Conservation (phyloP, 2,329 filamentous ascomycete genomes). For the Laburnicola sp. region DNA sequence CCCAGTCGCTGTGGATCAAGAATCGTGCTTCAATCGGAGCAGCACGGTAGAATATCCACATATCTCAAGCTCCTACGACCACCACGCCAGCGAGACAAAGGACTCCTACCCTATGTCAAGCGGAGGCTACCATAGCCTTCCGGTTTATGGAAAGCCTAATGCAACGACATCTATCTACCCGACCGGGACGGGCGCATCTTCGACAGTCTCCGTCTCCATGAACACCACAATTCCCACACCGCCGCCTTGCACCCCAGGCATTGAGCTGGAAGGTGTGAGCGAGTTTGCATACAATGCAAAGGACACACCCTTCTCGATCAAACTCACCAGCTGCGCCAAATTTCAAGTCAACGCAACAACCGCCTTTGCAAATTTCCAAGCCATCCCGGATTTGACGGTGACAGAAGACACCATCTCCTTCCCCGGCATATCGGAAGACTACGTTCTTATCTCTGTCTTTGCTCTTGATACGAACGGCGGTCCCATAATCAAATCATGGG, state of each 20-base stretch:
- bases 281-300: slow-evolving; percentile 2
- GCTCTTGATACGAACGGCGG: slow-evolving; percentile 2
- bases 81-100: neutral
- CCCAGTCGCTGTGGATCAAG: neutral
- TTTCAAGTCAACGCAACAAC: slow-evolving; percentile 6
- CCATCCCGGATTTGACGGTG: neutral
- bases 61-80: neutral
- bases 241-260: slow-evolving; percentile 1
- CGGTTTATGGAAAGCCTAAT: slow-evolving; percentile 4
- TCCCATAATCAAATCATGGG: slow-evolving; percentile 7
- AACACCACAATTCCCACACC: slow-evolving; percentile 3
- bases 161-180: slow-evolving; percentile 1
- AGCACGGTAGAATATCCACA: slow-evolving; percentile 1
- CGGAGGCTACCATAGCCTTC: neutral
- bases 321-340: slow-evolving; percentile 3
- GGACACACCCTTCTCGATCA: slow-evolving; percentile 4
- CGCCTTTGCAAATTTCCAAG: slow-evolving; percentile 6
- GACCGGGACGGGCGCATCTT: neutral
- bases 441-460: slow-evolving; percentile 8
- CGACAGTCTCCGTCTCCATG: neutral
- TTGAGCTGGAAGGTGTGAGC: slow-evolving; percentile 4
- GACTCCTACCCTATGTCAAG: neutral
- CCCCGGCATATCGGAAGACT: slow-evolving; percentile 3
- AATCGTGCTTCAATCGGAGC: slow-evolving; percentile 9
- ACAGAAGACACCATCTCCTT: slow-evolving; percentile 4